Evolutionary conservation across 2,329 filamentous ascomycete species (phyloP), one percentile per base, ranked within the genome.

Genomic region (Fulvia fulva): DNA sequence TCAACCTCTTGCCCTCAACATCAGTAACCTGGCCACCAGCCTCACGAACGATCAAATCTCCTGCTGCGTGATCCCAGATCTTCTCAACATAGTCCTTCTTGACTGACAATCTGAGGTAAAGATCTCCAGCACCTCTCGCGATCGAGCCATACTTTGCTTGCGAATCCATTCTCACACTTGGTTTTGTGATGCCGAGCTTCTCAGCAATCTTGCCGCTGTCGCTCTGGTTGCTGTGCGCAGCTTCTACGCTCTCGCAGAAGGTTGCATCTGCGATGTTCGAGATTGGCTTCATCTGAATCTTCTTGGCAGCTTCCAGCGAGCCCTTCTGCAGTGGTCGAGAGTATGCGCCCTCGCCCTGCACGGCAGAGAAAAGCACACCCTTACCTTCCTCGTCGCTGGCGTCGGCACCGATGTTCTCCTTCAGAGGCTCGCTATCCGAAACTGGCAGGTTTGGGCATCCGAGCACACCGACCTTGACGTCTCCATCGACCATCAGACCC

Each of bases 41-140:
- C 77, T 99, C 95, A 57, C 92, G 83, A 43, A 97, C 94, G 65
- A 99, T 92, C 59, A 99, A 78, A 69, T 96, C 92, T 43, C 94
- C 94, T 12, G 93, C 94, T 19, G 94, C 94, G 74, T 99, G 94
- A 73, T 99, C 94, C 94, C 94, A 99, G 67, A 99, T 99, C 84
- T 99, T 99, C 82, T 99, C 94, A 74, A 96, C 86, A 78, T 99
- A 99, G 55, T 88, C 87, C 67, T 87, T 88, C 73, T 85, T 89
- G 26, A 90, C 88, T 3, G 94, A 94, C 58, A 99, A 78, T 55
- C 95, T 85, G 58, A 99, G 83, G 77, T 99, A 99, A 65, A 99
- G 87, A 71, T 99, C 94, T 51, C 92, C 94, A 5, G 92, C 91
- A 47, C 94, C 94, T 63, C 94, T 83, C 34, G 94, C 94, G 72